These are phyloP conservation scores for Trichosporon coremiiforme DNA, from an alignment of 1,284 basidiomycete species.

Conservation along the genomic window DNA sequence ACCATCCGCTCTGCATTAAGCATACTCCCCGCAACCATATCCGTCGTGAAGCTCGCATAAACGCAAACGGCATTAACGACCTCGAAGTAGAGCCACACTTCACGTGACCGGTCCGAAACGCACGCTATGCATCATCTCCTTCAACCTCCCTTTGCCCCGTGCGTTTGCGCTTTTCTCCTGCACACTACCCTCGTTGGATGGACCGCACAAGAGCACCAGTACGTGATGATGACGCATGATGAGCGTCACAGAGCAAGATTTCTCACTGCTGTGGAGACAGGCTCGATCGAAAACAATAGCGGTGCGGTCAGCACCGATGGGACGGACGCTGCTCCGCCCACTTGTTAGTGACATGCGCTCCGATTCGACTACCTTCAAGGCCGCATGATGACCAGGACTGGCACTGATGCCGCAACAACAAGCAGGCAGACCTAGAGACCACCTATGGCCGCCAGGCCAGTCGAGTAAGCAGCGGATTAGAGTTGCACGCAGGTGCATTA, in stretches of 20 bases:
- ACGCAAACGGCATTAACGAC: background rate
- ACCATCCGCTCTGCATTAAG: background rate
- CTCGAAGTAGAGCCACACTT: background rate
- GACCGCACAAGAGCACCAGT: background rate
- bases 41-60: background rate
- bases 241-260: background rate
- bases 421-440: background rate
- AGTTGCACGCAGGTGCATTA: background rate
- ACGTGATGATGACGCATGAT: background rate
- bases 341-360: no score
- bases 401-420: background rate
- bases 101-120: conserved; percentile 4
- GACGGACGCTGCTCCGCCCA: background rate
- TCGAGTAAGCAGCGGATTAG: background rate
- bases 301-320: background rate
- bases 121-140: background rate
- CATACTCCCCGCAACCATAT: conserved; percentile 5
- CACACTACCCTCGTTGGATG: background rate
- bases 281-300: background rate
- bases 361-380: no score
- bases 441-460: background rate
- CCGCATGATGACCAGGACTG: no score
- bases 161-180: background rate
- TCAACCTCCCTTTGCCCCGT: background rate
- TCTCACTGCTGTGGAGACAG: background rate